These are phyloP conservation scores for Closterium sp. DNA, from an alignment of 139 green algal genomes.

Conservation along the genomic window DNA sequence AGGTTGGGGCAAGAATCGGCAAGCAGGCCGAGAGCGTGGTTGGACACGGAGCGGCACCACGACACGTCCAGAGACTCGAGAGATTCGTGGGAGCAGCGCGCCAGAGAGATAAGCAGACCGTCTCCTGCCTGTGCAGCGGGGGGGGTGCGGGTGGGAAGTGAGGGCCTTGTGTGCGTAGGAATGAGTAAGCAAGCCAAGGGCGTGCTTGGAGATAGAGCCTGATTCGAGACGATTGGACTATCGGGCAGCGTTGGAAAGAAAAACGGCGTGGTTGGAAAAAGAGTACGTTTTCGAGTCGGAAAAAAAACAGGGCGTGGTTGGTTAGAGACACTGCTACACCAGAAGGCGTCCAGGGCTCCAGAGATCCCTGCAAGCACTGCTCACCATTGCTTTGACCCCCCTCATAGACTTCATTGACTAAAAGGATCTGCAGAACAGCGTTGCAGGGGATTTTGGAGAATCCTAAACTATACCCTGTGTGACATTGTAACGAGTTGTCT, in stretches of 20 bases:
- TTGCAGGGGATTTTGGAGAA: too few species aligned
- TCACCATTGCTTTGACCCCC: too few species aligned
- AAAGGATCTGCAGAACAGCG: too few species aligned
- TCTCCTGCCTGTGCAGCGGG: constrained; percentile 11
- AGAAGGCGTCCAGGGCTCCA: too few species aligned
- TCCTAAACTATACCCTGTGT: too few species aligned
- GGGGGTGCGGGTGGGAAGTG: background rate
- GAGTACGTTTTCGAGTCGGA: background rate
- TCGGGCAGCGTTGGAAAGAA: too few species aligned
- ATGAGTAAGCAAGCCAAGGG: background rate
- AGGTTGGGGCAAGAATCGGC: constrained; percentile 28
- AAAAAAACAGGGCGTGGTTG: background rate
- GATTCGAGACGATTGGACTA: too few species aligned
- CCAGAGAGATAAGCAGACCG: constrained; percentile 13
- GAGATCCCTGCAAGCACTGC: too few species aligned
- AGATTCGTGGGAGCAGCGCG: background rate
- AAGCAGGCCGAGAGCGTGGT: constrained; percentile 42
- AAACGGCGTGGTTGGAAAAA: too few species aligned
- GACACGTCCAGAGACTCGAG: constrained; percentile 36
- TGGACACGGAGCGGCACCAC: constrained; percentile 36
- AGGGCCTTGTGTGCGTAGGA: background rate
- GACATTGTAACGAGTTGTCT: too few species aligned
- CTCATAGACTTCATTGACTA: too few species aligned
- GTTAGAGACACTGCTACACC: too few species aligned
- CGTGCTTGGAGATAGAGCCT: background rate